Base-by-base conservation (phyloP, 805 yeast genomes). In the Metschnikowia borealis region DNA sequence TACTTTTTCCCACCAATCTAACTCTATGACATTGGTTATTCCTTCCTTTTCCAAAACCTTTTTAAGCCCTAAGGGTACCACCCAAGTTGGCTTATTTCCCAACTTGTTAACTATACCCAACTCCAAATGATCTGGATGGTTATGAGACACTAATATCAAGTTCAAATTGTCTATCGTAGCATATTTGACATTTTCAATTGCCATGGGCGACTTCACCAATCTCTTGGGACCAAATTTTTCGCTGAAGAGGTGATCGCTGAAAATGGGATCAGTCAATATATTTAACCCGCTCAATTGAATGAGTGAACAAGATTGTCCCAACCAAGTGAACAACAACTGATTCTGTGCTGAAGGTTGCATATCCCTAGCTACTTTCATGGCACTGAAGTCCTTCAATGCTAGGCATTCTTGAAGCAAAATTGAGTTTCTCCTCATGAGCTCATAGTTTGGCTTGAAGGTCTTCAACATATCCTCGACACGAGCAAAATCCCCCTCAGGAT, bases 81-180 rank as follows among this genome's bases (percentile, higher is more conserved):
- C 77, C 97, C 98, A 92, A 1, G 80, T 73, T 2, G 85, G 73
- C 3, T 66, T 55, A 56, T 87, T 84, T 11, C 87, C 84, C 26
- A 73, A 62, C 44, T 70, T 58, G 37, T 68, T 62, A 14, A 83
- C 79, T 8, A 87, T 72, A 31, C 74, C 81, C 49, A 78, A 71
- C 60, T 92, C 98, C 41, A 92, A 68, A 69, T 92, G 98, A 66
- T 92, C 98, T 1, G 97, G 98, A 62, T 92, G 98, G 63, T 92
- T 91, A 64, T 92, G 98, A 1, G 95, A 86, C 0, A 92, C 96
- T 18, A 92, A 62, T 0, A 89, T 83, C 49, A 84, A 80, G 54
- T 89, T 83, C 6, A 74, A 50, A 0, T 90, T 86, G 38, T 70
- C 66, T 10, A 89, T 87, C 15, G 75, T 67, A 8, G 78, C 76